Evolutionary conservation across 495 filamentous ascomycete species (phyloP).

Genomic region (Collariella sp.): DNA sequence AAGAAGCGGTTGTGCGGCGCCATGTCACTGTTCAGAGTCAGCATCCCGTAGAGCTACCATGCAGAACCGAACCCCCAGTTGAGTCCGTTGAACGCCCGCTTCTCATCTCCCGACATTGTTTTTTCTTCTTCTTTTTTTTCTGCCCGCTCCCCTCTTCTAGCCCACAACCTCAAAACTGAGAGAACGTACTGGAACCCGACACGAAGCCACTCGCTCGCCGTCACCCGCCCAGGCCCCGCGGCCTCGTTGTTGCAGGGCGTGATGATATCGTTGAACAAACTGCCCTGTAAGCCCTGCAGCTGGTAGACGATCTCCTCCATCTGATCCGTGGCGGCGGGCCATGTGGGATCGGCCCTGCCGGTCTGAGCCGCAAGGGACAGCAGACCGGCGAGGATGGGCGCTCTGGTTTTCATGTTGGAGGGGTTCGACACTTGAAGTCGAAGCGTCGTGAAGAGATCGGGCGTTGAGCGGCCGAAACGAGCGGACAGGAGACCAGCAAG

Average conservation of each 20-base stretch:
- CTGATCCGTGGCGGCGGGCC: slow-evolving; percentile 52
- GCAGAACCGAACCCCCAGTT: neutral
- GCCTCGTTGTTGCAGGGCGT: slow-evolving; percentile 50
- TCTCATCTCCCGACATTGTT: too few relatives aligned
- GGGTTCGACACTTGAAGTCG: slow-evolving; percentile 13
- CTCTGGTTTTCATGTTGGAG: slow-evolving; percentile 20
- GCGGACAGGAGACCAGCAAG: neutral
- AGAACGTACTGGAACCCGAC: slow-evolving; percentile 46
- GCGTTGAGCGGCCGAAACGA: neutral
- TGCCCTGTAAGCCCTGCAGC: slow-evolving; percentile 43
- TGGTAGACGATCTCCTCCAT: slow-evolving; percentile 56
- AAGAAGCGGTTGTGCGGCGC: slow-evolving; percentile 43
- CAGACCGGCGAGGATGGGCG: slow-evolving; percentile 21
- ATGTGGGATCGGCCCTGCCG: slow-evolving; percentile 44
- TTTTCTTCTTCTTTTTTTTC: neutral
- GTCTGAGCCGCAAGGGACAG: slow-evolving; percentile 24
- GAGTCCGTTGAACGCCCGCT: neutral
- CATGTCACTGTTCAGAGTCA: slow-evolving; percentile 38
- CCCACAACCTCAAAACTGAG: neutral
- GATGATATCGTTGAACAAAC: slow-evolving; percentile 48
- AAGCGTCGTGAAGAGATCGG: neutral
- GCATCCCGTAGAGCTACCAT: neutral
- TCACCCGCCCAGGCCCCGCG: slow-evolving; percentile 45
- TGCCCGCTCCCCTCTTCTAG: too few relatives aligned
- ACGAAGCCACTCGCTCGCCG: slow-evolving; percentile 54